Evolutionary conservation across 768 basidiomycete genomes (phyloP), one percentile per base, ranked within the genome.

Genomic region (Amanita rimosa): DNA sequence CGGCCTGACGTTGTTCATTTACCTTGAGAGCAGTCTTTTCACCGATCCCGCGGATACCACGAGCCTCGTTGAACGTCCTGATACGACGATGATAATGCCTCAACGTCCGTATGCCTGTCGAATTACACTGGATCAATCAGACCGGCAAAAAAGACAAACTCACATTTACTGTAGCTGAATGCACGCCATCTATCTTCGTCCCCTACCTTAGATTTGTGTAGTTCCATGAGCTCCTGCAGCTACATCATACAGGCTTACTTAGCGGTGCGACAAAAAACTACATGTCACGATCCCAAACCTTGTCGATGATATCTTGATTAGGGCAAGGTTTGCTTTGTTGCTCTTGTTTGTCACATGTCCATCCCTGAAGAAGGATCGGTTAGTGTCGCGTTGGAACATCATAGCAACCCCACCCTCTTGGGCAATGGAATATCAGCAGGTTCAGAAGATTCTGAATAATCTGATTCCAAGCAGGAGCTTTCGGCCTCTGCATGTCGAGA

Each of bases 1-100:
- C 26, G 17, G 44, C 37, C 37, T 7, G 9, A 14, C 10, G 9
- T 17, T 16, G 9, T 31, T 31, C 31, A 41, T 31, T n/a, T 55
- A 63, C 89, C 73, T 92, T 91, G 22, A 67, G 58, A 3, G 85
- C 86, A 0, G 88, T 90, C 63, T 84, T 90, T 27, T 77, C 70
- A 0, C 84, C 89, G 14, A 90, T 72, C 2, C 82, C 81, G 4
- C 58, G 62, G 37, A 92, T 73, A 4, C 65, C 60, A 4, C 67
- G 65, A 5, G 87, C 88, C 57, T 90, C 78, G 14, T 68, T 69
- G 37, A 68, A 68, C 0, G 76, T 73, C 41, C 61, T 68, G 55
- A 91, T 83, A 5, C 77, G 76, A 48, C 65, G 73, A 0, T 76
- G 77, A 55, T 81, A 67, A 36, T 66, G 70, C 26, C 73, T 69